These are phyloP conservation scores for Metarhizium sp. DNA, from an alignment of 2,329 filamentous ascomycete species.

Conservation along the genomic window DNA sequence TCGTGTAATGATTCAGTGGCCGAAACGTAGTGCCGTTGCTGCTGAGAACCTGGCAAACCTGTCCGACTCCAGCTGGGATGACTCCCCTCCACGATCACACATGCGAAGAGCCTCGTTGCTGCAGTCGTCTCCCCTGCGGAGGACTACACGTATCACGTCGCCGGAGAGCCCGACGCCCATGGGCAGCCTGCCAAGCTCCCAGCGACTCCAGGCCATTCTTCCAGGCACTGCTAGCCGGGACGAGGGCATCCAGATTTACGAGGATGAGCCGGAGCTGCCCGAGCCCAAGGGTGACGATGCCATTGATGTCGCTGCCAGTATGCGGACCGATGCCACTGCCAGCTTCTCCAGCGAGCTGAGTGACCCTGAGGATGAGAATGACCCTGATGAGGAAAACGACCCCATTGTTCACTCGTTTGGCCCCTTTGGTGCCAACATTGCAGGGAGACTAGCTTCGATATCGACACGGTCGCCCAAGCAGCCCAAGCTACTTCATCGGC, in stretches of 20 bases:
- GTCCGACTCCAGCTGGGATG: conserved; percentile 65
- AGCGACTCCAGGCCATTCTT: conserved; percentile 35
- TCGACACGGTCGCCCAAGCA: conserved; percentile 55
- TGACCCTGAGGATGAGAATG: conserved; percentile 51
- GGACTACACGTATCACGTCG: conserved; percentile 52
- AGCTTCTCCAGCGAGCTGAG: conserved; percentile 49
- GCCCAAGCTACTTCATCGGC: conserved; percentile 15
- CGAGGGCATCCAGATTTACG: conserved; percentile 58
- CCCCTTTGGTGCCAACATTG: conserved; percentile 76
- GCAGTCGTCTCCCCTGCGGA: conserved; percentile 52
- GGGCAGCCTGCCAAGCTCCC: conserved; percentile 27
- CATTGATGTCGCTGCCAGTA: conserved; percentile 10
- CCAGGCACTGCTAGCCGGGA: conserved; percentile 24
- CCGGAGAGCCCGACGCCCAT: conserved; percentile 59
- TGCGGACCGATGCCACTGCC: conserved; percentile 39
- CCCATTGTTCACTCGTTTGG: conserved; percentile 88
- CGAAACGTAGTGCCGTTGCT: conserved; percentile 40
- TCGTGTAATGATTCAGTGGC: conserved; percentile 85
- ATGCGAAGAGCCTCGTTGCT: conserved; percentile 30
- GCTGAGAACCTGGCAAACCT: conserved; percentile 36
- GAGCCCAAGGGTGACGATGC: conserved; percentile 15
- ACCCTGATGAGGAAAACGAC: conserved; percentile 90
- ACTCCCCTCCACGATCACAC: conserved; percentile 38
- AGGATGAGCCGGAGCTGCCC: conserved; percentile 48
- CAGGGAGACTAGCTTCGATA: conserved; percentile 75